Conservation (phyloP, 2,329 filamentous ascomycete genomes). For the Harringtonia aguacate region DNA sequence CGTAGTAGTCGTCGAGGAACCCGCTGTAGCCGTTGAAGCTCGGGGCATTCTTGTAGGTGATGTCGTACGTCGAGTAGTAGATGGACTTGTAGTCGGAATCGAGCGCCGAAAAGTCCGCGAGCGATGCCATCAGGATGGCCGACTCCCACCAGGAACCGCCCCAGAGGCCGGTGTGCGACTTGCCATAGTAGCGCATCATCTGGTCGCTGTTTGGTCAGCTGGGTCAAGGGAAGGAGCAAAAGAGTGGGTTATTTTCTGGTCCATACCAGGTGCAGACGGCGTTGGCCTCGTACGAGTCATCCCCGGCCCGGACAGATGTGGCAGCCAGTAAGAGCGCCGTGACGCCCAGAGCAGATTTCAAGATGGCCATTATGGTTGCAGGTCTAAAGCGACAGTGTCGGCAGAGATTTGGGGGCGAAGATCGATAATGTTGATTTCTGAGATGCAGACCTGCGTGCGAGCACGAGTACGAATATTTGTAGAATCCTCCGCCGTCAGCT, state of each 20-base stretch:
- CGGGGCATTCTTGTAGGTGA: neutral
- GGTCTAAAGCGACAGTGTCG: no score
- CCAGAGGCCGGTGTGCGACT: neutral
- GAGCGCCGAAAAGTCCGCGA: neutral
- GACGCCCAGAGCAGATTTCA: no score
- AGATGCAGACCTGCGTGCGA: no score
- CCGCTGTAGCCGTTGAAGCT: neutral
- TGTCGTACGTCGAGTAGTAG: neutral
- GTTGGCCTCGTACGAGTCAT: neutral
- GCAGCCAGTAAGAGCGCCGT: neutral
- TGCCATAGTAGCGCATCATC: constrained; percentile 3
- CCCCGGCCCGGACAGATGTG: neutral
- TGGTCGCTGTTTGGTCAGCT: neutral
- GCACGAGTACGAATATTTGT: no score
- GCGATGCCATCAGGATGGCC: neutral
- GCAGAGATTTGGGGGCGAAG: no score
- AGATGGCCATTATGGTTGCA: no score
- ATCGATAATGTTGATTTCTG: no score
- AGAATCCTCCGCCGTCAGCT: no score
- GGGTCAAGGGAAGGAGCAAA: neutral
- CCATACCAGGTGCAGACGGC: neutral
- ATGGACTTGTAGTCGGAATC: neutral
- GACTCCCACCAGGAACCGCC: constrained; percentile 2
- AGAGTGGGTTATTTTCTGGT: neutral
- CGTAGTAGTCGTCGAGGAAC: neutral